These are phyloP conservation scores for Magnusiomyces tetraspermus DNA, from an alignment of 1,139 yeast genomes.

Conservation along the genomic window DNA sequence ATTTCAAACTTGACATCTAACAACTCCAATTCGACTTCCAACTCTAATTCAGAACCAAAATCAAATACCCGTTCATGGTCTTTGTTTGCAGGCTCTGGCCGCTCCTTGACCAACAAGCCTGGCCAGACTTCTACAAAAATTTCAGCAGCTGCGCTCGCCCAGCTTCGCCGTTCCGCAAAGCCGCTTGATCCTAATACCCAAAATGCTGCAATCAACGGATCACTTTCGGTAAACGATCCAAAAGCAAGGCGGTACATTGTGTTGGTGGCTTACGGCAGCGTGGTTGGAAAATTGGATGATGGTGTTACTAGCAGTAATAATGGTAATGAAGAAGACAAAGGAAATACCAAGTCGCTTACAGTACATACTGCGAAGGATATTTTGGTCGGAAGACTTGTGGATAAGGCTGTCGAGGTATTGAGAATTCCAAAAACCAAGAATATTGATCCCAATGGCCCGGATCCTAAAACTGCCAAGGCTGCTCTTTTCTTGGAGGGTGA, in stretches of 20 bases:
- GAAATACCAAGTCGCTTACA: conserved; percentile 35
- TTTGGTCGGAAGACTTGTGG: conserved; percentile 74
- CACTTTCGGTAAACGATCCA: background rate
- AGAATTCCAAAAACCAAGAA: conserved; percentile 3
- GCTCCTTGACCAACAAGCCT: background rate
- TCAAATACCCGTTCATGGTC: background rate
- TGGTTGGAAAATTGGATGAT: conserved; percentile 16
- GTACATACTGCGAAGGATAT: conserved; percentile 52
- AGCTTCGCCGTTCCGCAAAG: conserved; percentile 7
- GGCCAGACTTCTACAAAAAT: background rate
- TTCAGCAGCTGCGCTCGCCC: background rate
- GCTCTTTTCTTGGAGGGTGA: conserved; percentile 1
- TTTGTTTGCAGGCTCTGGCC: background rate
- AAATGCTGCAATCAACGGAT: conserved; percentile 5
- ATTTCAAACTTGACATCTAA: too few species aligned
- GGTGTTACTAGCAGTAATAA: too few species aligned
- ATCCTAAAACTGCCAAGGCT: background rate
- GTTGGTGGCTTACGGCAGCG: conserved; percentile 3
- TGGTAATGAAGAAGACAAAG: conserved; percentile 26
- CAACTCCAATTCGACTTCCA: background rate
- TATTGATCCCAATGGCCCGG: background rate
- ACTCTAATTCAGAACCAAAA: background rate
- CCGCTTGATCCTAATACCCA: conserved; percentile 2
- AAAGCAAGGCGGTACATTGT: conserved; percentile 3
- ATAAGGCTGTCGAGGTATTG: conserved; percentile 49